Base-by-base conservation (phyloP, 2,329 filamentous ascomycete species). In the Cryphonectria naterciae region DNA sequence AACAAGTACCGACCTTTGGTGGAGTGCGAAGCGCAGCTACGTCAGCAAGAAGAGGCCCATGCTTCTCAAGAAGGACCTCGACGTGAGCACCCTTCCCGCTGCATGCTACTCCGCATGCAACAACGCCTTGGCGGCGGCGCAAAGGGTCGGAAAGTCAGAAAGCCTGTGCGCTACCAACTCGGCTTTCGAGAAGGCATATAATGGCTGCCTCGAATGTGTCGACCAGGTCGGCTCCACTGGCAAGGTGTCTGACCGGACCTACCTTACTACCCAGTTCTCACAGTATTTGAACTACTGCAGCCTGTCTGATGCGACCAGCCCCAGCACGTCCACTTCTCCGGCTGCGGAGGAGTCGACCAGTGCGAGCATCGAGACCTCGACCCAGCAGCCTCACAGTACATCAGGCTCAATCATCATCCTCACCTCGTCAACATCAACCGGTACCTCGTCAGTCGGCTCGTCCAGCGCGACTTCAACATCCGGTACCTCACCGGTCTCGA, bases 51-150 rank as follows among this genome's bases (percentile, higher is more conserved):
- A 70, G 17, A 76, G 69, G 63, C 25, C 22, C 1, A 4, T 65
- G 28, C 25, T 62, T 15, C 76, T 83, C 6, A 71, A 85, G 76
- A 82, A 85, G 46, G 84, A 80, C 49, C 46, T 68, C 1, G 56
- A 65, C 4, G 74, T 74, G 2, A 80, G 80, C 0, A 76, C 80
- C 0, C 58, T 81, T 0, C 88, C 88, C 0, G 68, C 82, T 0
- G 61, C 80, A 4, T 92, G 90, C 77, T 91, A 78, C 73, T 79
- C 79, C 5, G 62, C 75, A 0, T 92, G 90, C 77, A 85, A 89
- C 73, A 81, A 83, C 41, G 83, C 83, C 22, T 82, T 78, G 46
- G 60, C 83, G 2, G 85, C 87, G 74, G 87, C 81, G 0, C 80
- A 86, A 69, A 74, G 71, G 0, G 73, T 80, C 1, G 89, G 89